Evolutionary conservation across 192 early-diverging fungal genomes (phyloP).

Genomic region (Powellomyces hirtus): DNA sequence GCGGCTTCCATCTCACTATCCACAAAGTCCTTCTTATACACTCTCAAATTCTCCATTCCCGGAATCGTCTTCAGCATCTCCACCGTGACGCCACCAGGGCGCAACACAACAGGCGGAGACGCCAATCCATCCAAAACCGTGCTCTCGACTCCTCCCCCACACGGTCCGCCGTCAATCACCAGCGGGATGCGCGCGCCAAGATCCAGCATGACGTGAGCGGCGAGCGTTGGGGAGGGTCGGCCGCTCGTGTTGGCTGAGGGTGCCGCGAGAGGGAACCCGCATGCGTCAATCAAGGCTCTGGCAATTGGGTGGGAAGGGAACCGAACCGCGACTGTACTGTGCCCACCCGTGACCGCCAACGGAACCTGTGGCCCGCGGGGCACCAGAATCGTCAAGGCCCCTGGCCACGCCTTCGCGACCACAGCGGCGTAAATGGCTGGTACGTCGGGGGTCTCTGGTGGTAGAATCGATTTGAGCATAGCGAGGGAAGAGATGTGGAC

Average conservation of each 20-base stretch:
- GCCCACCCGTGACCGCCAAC: conserved; percentile 75
- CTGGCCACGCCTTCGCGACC: conserved; percentile 83
- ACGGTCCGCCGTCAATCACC: conserved; percentile 87
- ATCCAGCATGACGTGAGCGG: conserved; percentile 83
- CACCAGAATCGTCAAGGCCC: conserved; percentile 87
- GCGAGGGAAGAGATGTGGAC: conserved; percentile 89
- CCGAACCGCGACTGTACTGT: conserved; percentile 83
- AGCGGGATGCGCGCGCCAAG: conserved; percentile 76
- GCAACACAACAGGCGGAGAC: conserved; percentile 71
- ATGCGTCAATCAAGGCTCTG: conserved; percentile 77
- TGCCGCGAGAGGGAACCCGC: conserved; percentile 89
- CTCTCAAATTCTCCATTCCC: conserved; percentile 65
- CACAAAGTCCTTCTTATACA: conserved; percentile 78
- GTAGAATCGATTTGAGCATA: conserved; percentile 77
- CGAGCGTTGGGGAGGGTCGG: conserved; percentile 90
- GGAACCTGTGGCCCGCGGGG: conserved; percentile 74
- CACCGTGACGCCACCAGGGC: conserved; percentile 89
- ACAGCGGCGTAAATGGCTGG: conserved; percentile 68
- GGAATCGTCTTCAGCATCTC: conserved; percentile 64
- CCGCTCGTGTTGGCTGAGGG: conserved; percentile 98
- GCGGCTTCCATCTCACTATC: conserved; percentile 66
- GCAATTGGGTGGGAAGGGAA: conserved; percentile 92
- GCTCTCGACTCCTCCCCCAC: conserved; percentile 86
- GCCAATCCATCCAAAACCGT: conserved; percentile 90
- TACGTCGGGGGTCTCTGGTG: conserved; percentile 40